Evolutionary conservation across 371 early-diverging fungal genomes (phyloP).

Genomic region (Haplosporangium sp.): DNA sequence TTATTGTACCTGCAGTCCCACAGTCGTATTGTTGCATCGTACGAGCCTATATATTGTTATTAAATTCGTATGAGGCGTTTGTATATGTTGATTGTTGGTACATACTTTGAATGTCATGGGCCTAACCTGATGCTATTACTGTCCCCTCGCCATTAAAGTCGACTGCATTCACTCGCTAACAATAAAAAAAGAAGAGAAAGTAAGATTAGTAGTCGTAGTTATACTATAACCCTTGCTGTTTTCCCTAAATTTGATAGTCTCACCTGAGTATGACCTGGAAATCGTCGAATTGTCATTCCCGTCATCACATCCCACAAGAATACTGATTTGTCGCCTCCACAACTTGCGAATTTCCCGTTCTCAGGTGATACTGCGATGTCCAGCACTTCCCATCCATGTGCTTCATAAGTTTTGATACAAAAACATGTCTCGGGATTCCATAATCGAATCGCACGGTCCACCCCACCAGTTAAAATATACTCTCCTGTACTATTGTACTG

Average conservation of each 20-base stretch:
- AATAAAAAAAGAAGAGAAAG: background rate
- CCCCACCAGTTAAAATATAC: slow-evolving; percentile 83
- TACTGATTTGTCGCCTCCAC: slow-evolving; percentile 85
- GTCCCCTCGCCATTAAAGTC: slow-evolving; percentile 84
- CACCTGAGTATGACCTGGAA: slow-evolving; percentile 87
- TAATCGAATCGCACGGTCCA: slow-evolving; percentile 81
- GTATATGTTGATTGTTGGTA: background rate
- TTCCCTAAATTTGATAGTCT: background rate
- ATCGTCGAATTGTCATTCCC: slow-evolving; percentile 77
- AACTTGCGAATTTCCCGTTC: slow-evolving; percentile 84
- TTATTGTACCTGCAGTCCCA: slow-evolving; percentile 85
- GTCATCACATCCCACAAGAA: slow-evolving; percentile 90
- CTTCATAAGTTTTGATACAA: slow-evolving; percentile 82
- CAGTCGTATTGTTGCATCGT: slow-evolving; percentile 89
- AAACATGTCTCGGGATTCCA: slow-evolving; percentile 83
- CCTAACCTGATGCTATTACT: slow-evolving; percentile 79
- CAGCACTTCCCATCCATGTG: slow-evolving; percentile 89
- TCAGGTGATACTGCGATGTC: slow-evolving; percentile 84
- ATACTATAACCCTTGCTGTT: no score
- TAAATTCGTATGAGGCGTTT: background rate
- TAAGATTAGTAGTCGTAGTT: no score
- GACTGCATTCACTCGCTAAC: slow-evolving; percentile 85
- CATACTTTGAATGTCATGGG: background rate
- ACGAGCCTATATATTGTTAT: slow-evolving; percentile 70
- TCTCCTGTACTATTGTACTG: slow-evolving; percentile 78